Base-by-base conservation (phyloP, 2,329 filamentous ascomycete species). In the Cladophialophora chaetospira region DNA sequence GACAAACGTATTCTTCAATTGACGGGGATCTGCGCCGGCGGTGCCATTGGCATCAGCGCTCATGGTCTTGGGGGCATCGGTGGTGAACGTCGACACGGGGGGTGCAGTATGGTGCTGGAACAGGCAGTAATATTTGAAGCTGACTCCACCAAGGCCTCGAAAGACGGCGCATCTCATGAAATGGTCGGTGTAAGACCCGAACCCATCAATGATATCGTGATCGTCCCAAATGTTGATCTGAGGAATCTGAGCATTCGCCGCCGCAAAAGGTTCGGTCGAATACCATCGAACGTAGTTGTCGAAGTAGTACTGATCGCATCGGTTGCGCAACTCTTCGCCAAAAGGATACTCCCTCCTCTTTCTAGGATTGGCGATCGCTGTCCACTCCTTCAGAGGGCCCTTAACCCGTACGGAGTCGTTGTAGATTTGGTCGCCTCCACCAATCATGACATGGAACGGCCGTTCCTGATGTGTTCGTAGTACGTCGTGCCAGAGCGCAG, bases 361-460 rank as follows among this genome's bases (percentile, higher is more conserved):
- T 64, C 80, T 77, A 0, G 84, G 84, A 63, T 84, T 86, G 23
- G 65, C 64, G 63, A 87, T 86, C 44, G 77, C 74, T 0, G 84
- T 86, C 84, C 84, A 87, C 4, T 74, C 68, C 66, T 84, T 84
- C 61, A 97, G 75, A 1, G 93, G 93, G 0, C 92, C 93, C 49
- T 86, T 79, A 1, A 96, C 90, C 61, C 93, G 83, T 63, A 97
- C 90, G 21, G 89, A 89, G 54, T 87, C 84, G 63, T 87, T 86
- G 73, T 87, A 87, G 64, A 87, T 85, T 73, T 97, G 93, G 69
- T 97, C 93, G 57, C 93, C 93, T 55, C 93, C 93, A 50, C 93
- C 93, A 61, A 97, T 82, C 86, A 87, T 89, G 63, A 85, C 81
- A 67, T 85, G 82, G 70, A 87, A 85, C 5, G 84, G 83, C 61